phyloP scores from a whole-genome alignment of 768 basidiomycete genomes.

The Termitomyces sp. region DNA sequence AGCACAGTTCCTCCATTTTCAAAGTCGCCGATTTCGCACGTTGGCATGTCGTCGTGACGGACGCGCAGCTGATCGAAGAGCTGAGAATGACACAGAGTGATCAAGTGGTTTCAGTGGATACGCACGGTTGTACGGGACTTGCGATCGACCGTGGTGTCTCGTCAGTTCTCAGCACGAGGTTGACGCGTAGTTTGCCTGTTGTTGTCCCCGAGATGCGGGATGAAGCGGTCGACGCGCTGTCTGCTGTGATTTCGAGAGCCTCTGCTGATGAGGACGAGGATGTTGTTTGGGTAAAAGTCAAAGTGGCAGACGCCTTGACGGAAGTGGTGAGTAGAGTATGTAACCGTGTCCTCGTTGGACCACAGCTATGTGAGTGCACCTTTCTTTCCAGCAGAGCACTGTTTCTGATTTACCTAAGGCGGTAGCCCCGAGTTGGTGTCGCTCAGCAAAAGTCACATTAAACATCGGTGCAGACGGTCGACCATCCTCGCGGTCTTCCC shows the following conservation, averaged over 20 bases:
- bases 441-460: not conserved
- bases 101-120: not conserved
- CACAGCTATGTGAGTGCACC: conserved; percentile 3
- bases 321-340: conserved; percentile 10
- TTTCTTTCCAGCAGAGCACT: no score
- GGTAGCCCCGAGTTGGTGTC: not conserved
- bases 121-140: not conserved
- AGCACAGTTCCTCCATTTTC: conserved; percentile 10
- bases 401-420: not conserved
- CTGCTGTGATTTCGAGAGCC: not conserved
- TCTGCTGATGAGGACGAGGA: not conserved
- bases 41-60: conserved; percentile 18
- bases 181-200: conserved; percentile 8
- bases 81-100: conserved; percentile 12
- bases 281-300: not conserved
- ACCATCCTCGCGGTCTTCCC: not conserved
- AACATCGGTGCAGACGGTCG: not conserved
- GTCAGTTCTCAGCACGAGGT: conserved; percentile 3
- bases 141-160: not conserved
- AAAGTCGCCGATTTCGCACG: conserved; percentile 20
- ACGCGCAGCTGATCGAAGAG: conserved; percentile 15
- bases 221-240: conserved; percentile 4
- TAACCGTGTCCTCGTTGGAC: conserved; percentile 8
- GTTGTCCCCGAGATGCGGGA: conserved; percentile 7
- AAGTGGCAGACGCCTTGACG: conserved; percentile 1